Evolutionary conservation across 2,329 filamentous ascomycete species (phyloP).

Genomic region (Exophiala aquamarina): DNA sequence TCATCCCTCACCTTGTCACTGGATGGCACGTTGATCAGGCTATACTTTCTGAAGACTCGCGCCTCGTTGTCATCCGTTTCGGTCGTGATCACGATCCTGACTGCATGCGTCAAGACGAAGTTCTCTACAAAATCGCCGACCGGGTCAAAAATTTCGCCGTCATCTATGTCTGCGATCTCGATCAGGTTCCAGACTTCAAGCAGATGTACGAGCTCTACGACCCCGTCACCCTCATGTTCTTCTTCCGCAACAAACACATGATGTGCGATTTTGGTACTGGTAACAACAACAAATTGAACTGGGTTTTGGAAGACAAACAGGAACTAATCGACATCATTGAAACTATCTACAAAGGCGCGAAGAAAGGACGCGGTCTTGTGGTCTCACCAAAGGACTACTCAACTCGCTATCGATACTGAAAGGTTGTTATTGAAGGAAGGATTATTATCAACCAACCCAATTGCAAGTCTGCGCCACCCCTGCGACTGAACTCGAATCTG

Average conservation of each 20-base stretch:
- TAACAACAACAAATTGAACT: slow-evolving; percentile 98
- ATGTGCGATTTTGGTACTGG: slow-evolving; percentile 95
- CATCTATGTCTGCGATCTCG: slow-evolving; percentile 92
- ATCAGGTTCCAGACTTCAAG: slow-evolving; percentile 89
- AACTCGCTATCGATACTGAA: slow-evolving; percentile 66
- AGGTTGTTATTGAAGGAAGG: too few relatives aligned
- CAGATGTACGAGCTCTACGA: slow-evolving; percentile 94
- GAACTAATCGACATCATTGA: slow-evolving; percentile 98
- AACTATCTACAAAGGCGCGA: slow-evolving; percentile 96
- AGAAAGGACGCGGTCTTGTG: slow-evolving; percentile 94
- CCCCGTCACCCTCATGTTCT: slow-evolving; percentile 93
- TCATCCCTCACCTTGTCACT: slow-evolving; percentile 79
- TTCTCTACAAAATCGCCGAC: slow-evolving; percentile 92
- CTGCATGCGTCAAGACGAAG: slow-evolving; percentile 81
- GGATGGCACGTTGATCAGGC: slow-evolving; percentile 99
- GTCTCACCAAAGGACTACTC: slow-evolving; percentile 89
- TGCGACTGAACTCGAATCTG: too few relatives aligned
- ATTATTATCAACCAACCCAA: too few relatives aligned
- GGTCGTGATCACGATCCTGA: slow-evolving; percentile 73
- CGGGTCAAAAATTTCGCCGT: slow-evolving; percentile 89
- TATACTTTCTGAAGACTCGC: slow-evolving; percentile 86
- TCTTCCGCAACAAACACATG: slow-evolving; percentile 81
- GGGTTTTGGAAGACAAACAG: slow-evolving; percentile 95
- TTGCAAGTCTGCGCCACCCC: too few relatives aligned
- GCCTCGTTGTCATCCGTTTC: slow-evolving; percentile 90